A percentile compares a stretch with the other conserved stretches of the same genome.
phyloP scores from a whole-genome alignment of 2,329 filamentous ascomycete genomes.

The Myrmaecium sp. region DNA sequence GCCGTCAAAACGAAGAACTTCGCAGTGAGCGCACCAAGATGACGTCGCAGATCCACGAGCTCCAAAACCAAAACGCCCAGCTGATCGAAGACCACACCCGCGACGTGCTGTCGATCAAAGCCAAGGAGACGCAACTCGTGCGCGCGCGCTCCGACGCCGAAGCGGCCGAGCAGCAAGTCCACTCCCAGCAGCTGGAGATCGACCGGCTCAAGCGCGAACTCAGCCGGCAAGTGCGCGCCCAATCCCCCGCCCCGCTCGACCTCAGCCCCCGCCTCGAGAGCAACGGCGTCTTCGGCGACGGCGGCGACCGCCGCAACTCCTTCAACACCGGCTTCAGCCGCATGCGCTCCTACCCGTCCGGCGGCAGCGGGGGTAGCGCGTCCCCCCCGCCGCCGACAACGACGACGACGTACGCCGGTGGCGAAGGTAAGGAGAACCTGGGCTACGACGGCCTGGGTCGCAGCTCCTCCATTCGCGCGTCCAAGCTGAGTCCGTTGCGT shows the following conservation, averaged over 20 bases:
- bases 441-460: slow-evolving; percentile 10
- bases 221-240: slow-evolving; percentile 33
- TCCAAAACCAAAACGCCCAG: slow-evolving; percentile 92
- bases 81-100: slow-evolving; percentile 94
- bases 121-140: slow-evolving; percentile 93
- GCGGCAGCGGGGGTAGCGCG: slow-evolving; percentile 12
- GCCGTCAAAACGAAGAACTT: slow-evolving; percentile 60
- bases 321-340: slow-evolving; percentile 32
- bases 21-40: slow-evolving; percentile 68
- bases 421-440: slow-evolving; percentile 33
- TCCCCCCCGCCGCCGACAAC: slow-evolving; percentile 15
- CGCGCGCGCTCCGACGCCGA: slow-evolving; percentile 81
- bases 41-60: slow-evolving; percentile 73
- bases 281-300: slow-evolving; percentile 28
- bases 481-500: slow-evolving; percentile 22
- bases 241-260: slow-evolving; percentile 37
- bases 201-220: slow-evolving; percentile 84
- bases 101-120: slow-evolving; percentile 90
- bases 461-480: slow-evolving; percentile 13
- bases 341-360: slow-evolving; percentile 29
- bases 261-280: slow-evolving; percentile 17
- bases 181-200: slow-evolving; percentile 71
- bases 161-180: slow-evolving; percentile 70
- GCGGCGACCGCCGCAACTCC: slow-evolving; percentile 18
- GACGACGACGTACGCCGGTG: too few species aligned